Evolutionary conservation across 305 asterid species (phyloP), one percentile per base, ranked within the genome.

Genomic region (Rubia balearica): DNA sequence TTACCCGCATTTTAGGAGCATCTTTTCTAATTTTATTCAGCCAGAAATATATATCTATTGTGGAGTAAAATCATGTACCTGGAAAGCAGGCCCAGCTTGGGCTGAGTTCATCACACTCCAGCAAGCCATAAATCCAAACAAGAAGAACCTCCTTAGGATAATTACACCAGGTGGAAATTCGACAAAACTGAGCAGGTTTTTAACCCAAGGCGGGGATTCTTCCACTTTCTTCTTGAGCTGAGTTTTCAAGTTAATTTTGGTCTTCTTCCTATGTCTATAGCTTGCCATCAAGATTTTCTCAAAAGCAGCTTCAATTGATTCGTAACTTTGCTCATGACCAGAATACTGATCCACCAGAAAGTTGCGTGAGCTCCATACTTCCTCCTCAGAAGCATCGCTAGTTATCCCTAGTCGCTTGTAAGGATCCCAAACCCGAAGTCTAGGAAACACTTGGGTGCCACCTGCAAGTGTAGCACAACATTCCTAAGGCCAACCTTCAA

Each of bases 21-120:
- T 41, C 48, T 45, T 73, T 3, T 65, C 45, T 53, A 40, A 55
- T 55, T 42, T 55, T 8, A 59, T 46, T 56, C 17, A 0, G 14
- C 12, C 41, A 55, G 27, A 16, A n/a, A 33, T 7, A 53, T 42
- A 5, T 2, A 3, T 36, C 48, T 17, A 38, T 21, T 22, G 17
- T 8, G 27, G 49, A 72, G 48, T 51, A 38, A 71, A 24, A 61
- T 40, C 71, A 57, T 80, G 67, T 74, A 93, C 98, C 97, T 93
- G 98, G 83, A 94, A 94, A 68, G 99, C 98, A 69, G 99, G 98
- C 59, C 98, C 98, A 74, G 96, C 93, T 78, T 90, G 96, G 75
- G 97, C 95, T 69, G 97, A 89, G 78, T 91, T 94, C 90, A 94
- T 76, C 70, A 94, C 88, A 68, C 99, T 94, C 99, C 99, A 94